phyloP scores from a whole-genome alignment of 129 eudicot species.

The Centella asiatica region DNA sequence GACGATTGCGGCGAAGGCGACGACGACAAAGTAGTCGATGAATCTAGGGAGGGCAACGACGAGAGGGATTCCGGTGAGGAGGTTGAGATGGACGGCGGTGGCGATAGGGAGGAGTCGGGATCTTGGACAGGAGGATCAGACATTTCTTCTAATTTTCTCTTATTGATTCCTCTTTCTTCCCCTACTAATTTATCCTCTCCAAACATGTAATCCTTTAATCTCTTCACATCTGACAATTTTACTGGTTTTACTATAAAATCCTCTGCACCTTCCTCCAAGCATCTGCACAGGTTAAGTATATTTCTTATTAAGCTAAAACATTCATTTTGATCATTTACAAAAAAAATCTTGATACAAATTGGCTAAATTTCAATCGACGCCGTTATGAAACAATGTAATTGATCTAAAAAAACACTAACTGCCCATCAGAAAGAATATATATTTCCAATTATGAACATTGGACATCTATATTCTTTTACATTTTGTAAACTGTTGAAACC shows the following conservation, averaged over 20 bases:
- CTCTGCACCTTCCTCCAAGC: constrained; percentile 95
- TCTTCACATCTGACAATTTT: constrained; percentile 61
- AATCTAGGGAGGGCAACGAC: neutral
- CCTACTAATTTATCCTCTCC: constrained; percentile 37
- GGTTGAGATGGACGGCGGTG: constrained; percentile 19
- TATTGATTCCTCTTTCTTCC: constrained; percentile 39
- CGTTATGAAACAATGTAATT: no score
- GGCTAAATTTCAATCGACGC: no score
- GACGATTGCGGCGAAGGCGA: neutral
- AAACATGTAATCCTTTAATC: constrained; percentile 64
- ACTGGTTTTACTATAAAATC: constrained; percentile 91
- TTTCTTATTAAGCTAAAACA: no score
- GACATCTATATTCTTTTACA: no score
- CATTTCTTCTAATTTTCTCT: constrained; percentile 55
- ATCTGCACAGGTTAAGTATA: constrained; percentile 23
- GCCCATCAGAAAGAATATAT: no score
- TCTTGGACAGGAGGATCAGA: constrained; percentile 17
- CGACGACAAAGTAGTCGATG: neutral
- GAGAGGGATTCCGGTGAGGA: neutral
- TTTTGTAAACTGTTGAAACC: no score
- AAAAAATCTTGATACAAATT: no score
- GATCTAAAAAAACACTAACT: no score
- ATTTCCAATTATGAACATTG: no score
- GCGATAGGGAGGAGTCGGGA: neutral
- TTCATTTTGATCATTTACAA: no score